Base-by-base conservation (phyloP, 495 filamentous ascomycete species). In the Daldinia childiae region DNA sequence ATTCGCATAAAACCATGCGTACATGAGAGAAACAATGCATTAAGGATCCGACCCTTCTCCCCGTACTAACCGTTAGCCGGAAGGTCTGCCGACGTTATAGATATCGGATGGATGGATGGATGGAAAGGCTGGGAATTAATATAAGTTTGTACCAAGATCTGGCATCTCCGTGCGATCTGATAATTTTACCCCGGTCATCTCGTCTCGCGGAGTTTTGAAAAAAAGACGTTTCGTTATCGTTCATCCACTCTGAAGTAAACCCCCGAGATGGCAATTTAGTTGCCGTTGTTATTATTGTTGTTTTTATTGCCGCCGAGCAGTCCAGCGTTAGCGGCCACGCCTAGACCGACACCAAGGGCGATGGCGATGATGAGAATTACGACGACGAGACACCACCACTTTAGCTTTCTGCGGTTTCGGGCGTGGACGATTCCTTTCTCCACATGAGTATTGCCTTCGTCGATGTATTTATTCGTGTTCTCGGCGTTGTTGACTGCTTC, bases 311-410 rank as follows among this genome's bases (percentile, higher is more conserved):
- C 62, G 4, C 50, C 64, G 51, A 73, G 68, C 15, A 58, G 50
- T 27, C 71, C 71, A 7, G 65, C 41, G 2, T 14, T 5, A 21
- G 65, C 65, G 11, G 66, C 64, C 12, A 85, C 71, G 34, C 76
- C 79, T 43, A 88, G 77, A 52, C 82, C 85, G 52, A 87, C 67
- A 19, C 77, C 85, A 59, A 88, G 80, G 62, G 81, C 84, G 41
- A 89, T 75, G 48, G 59, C 29, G 65, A 85, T 74, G 71, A 90
- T 86, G 69, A 87, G 75, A 19, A 92, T 78, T n/a, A 80, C 77
- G 74, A 92, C 79, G 64, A 85, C 70, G 29, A 92, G 79, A 72
- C 86, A 89, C 84, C 85, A 90, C 91, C 91, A 92, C 83, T 92
- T 93, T 79, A 90, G 84, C 78, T 82, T 88, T 64, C 88, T 82